Evolutionary conservation across 495 filamentous ascomycete genomes (phyloP).

Genomic region (Collariella sp.): DNA sequence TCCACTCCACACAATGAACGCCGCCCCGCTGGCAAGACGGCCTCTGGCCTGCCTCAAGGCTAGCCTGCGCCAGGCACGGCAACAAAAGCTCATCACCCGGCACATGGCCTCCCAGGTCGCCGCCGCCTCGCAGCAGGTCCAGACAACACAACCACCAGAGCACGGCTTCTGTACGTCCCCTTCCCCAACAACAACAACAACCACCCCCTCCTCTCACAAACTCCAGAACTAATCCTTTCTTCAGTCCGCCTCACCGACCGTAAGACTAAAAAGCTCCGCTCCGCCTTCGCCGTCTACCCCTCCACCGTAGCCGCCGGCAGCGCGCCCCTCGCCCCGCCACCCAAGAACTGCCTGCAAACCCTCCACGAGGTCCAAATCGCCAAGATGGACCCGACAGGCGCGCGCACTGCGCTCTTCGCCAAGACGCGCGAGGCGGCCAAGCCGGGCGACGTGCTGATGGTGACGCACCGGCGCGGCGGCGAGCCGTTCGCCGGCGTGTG

Average conservation of each 20-base stretch:
- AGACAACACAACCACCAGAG: constrained; percentile 20
- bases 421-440: constrained; percentile 60
- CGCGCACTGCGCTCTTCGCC: constrained; percentile 71
- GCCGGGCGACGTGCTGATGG: constrained; percentile 82
- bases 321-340: constrained; percentile 24
- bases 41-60: constrained; percentile 61
- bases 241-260: constrained; percentile 19
- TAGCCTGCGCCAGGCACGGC: constrained; percentile 39
- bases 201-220: neutral
- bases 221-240: neutral
- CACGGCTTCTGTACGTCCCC: constrained; percentile 26
- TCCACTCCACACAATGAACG: constrained; percentile 46
- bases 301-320: constrained; percentile 21
- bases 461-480: constrained; percentile 62
- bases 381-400: constrained; percentile 72
- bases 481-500: constrained; percentile 87
- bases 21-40: constrained; percentile 46
- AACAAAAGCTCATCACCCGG: constrained; percentile 31
- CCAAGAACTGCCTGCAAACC: constrained; percentile 52
- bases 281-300: constrained; percentile 43
- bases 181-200: neutral
- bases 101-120: constrained; percentile 30
- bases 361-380: constrained; percentile 58
- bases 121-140: constrained; percentile 8
- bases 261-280: constrained; percentile 24